A percentile compares a stretch with the other conserved stretches of the same genome.
These are phyloP conservation scores for Kalanchoe fedtschenkoi DNA, from an alignment of 164 flowering plant species.

Conservation along the genomic window DNA sequence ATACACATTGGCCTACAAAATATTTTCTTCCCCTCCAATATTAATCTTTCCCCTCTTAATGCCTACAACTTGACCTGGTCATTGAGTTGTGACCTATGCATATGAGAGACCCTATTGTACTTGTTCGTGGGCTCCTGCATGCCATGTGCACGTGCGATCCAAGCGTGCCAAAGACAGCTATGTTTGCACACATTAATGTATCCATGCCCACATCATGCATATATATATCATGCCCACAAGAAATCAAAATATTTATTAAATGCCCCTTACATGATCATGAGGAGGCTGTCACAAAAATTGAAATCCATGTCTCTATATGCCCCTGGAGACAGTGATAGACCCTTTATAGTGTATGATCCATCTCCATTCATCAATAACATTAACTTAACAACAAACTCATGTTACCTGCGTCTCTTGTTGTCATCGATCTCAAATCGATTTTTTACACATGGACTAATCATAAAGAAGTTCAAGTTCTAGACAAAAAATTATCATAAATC, in stretches of 20 bases:
- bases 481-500: no score
- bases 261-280: neutral
- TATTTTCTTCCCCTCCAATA: constrained; percentile 4
- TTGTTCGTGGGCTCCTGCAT: constrained; percentile 2
- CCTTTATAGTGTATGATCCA: neutral
- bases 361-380: neutral
- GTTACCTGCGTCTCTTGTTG: no score
- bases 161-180: constrained; percentile 2
- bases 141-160: constrained; percentile 7
- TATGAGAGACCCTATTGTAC: neutral
- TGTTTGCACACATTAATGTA: neutral
- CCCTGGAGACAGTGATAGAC: constrained; percentile 3
- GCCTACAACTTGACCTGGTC: neutral
- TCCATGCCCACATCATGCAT: neutral
- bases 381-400: no score
- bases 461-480: no score
- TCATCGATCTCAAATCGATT: no score
- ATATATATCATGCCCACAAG: no score
- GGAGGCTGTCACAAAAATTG: neutral
- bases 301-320: neutral
- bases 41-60: neutral
- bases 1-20: constrained; percentile 4
- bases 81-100: neutral
- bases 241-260: neutral
- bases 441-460: no score